Evolutionary conservation across 1,284 basidiomycete species (phyloP), one percentile per base, ranked within the genome.

Genomic region (Amylostereum chailletii): DNA sequence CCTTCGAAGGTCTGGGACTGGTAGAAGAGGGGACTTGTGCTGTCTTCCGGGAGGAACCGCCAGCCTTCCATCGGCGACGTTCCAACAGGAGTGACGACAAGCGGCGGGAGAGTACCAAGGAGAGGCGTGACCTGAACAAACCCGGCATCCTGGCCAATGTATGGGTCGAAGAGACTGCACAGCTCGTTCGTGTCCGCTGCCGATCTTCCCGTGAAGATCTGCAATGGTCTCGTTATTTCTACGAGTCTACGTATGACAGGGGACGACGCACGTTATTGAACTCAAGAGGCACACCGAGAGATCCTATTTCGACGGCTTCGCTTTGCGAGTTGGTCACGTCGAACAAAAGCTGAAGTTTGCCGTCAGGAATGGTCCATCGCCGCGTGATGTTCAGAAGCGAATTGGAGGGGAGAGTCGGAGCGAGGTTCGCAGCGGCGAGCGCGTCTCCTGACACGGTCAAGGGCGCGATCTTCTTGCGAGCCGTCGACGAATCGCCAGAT

Each of bases 1-100:
- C 72, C 78, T 58, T 81, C 78, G 55, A 79, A 81, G 0, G 78
- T 79, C 58, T 81, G 78, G 1, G 76, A 77, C 55, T 79, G 77
- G 57, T 79, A 81, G 52, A 65, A 74, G 1, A 75, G 74, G 3
- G 71, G 54, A 4, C 64, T 65, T 1, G 65, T 64, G 0, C 72
- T 75, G 36, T 67, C 65, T 59, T 79, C 78, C 1, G 70, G 67
- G 41, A 81, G 71, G 60, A 79, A 79, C 36, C 77, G 66, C 77
- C 77, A 81, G 11, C 76, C 78, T 61, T 81, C 78, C 29, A 81
- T 60, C 10, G 76, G 77, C 2, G 77, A 77, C 43, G 69, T 67
- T 3, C 66, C 67, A 9, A 68, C 70, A 0, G 77, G 77, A 3
- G 71, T 60, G 11, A 79, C 74, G 27, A 79, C 64, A 11, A 81